These are phyloP conservation scores for Cryphonectria radicalis DNA, from an alignment of 2,329 filamentous ascomycete species.

Conservation along the genomic window DNA sequence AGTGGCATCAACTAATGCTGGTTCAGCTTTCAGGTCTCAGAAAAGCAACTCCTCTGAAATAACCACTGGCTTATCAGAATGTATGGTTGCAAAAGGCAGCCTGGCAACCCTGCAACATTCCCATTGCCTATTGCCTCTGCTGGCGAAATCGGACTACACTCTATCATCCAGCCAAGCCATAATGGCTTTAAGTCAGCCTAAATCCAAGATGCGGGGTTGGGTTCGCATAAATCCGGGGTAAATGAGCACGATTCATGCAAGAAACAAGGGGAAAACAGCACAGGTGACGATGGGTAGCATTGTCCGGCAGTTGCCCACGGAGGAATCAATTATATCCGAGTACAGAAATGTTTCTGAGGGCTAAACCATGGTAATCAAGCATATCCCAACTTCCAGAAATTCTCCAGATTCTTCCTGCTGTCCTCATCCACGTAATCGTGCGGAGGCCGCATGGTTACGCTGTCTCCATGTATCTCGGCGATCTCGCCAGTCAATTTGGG, in stretches of 20 bases:
- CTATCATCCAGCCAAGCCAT: neutral
- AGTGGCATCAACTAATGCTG: neutral
- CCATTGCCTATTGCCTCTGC: neutral
- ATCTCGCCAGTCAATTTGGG: slow-evolving; percentile 47
- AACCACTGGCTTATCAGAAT: neutral
- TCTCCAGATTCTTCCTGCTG: slow-evolving; percentile 50
- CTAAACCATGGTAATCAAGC: slow-evolving; percentile 39
- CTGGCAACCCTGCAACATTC: too few relatives aligned
- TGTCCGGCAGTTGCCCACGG: neutral
- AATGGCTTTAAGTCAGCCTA: neutral
- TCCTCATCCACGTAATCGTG: slow-evolving; percentile 54
- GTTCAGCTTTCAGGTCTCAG: neutral
- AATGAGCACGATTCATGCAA: slow-evolving; percentile 12
- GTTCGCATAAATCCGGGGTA: neutral
- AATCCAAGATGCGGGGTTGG: slow-evolving; percentile 4
- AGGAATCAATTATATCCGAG: neutral
- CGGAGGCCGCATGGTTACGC: slow-evolving; percentile 50
- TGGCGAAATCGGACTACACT: neutral
- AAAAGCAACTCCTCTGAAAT: neutral
- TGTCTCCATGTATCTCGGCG: slow-evolving; percentile 56
- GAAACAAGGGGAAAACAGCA: neutral
- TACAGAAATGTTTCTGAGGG: neutral
- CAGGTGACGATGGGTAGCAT: neutral
- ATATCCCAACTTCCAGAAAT: slow-evolving; percentile 52
- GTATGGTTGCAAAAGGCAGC: too few relatives aligned